A percentile compares a stretch with the other conserved stretches of the same genome.
Conservation (phyloP, 768 basidiomycete species). For the Lentinula edodes region DNA sequence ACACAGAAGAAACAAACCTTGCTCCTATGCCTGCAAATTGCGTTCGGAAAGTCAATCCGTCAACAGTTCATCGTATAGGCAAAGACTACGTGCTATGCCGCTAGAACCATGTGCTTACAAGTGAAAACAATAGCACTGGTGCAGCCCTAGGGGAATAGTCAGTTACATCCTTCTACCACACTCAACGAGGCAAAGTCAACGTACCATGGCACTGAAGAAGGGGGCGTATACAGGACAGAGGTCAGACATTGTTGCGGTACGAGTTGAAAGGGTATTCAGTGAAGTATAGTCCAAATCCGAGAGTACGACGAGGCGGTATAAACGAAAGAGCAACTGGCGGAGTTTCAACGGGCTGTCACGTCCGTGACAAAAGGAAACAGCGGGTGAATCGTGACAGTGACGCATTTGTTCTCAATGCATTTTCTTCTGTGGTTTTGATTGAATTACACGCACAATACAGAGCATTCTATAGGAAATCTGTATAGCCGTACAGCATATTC, state of each 20-base stretch:
- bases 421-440: no score
- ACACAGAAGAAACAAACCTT: conserved; percentile 45
- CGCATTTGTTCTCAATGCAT: no score
- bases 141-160: conserved; percentile 62
- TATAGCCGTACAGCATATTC: neutral
- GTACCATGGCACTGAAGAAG: conserved; percentile 95
- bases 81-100: neutral
- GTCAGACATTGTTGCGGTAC: conserved; percentile 53
- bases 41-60: neutral
- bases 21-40: conserved; percentile 67
- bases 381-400: no score
- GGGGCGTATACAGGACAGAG: conserved; percentile 94
- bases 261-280: neutral
- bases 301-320: neutral
- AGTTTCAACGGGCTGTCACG: neutral
- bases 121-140: conserved; percentile 97
- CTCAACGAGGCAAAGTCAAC: conserved; percentile 14
- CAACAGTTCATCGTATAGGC: neutral
- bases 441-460: no score
- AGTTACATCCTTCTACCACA: neutral
- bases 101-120: conserved; percentile 50
- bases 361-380: neutral
- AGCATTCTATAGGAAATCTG: neutral
- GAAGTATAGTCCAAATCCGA: neutral
- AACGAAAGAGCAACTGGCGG: neutral